Evolutionary conservation across 352 stramenopile species (phyloP).

Genomic region (Halophytophthora polymorphica): DNA sequence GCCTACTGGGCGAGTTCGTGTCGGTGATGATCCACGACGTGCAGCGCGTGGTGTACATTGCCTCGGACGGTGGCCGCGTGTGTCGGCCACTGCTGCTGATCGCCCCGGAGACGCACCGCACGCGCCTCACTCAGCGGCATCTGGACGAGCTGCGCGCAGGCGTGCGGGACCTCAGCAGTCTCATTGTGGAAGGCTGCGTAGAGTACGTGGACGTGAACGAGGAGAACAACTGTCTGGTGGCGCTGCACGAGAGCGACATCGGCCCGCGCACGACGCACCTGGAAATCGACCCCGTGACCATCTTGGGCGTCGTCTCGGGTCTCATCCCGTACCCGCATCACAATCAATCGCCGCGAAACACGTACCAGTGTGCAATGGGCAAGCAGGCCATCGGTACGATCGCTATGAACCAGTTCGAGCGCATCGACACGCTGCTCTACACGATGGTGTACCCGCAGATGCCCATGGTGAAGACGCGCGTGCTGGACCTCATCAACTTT

Average conservation of each 20-base stretch:
- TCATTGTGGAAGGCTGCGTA: conserved; percentile 95
- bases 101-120: conserved; percentile 90
- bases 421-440: conserved; percentile 98
- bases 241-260: conserved; percentile 92
- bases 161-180: conserved; percentile 94
- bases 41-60: conserved; percentile 97
- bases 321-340: conserved; percentile 99
- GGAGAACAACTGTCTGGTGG: conserved; percentile 99
- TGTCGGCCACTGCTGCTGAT: conserved; percentile 96
- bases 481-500: conserved; percentile 98
- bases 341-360: conserved; percentile 99
- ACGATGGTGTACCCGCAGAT: conserved; percentile 99
- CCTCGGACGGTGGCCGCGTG: conserved; percentile 97
- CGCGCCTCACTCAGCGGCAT: conserved; percentile 99
- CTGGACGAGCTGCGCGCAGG: conserved; percentile 98
- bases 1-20: conserved; percentile 95
- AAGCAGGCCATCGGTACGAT: conserved; percentile 99
- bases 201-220: conserved; percentile 99
- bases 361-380: conserved; percentile 99
- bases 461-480: conserved; percentile 98
- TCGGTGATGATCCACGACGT: conserved; percentile 98
- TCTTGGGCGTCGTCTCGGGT: conserved; percentile 97
- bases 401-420: conserved; percentile 98
- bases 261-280: conserved; percentile 95
- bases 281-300: conserved; percentile 99